These are phyloP conservation scores for Chrysosporium queenslandicum DNA, from an alignment of 2,329 filamentous ascomycete genomes.

Conservation along the genomic window DNA sequence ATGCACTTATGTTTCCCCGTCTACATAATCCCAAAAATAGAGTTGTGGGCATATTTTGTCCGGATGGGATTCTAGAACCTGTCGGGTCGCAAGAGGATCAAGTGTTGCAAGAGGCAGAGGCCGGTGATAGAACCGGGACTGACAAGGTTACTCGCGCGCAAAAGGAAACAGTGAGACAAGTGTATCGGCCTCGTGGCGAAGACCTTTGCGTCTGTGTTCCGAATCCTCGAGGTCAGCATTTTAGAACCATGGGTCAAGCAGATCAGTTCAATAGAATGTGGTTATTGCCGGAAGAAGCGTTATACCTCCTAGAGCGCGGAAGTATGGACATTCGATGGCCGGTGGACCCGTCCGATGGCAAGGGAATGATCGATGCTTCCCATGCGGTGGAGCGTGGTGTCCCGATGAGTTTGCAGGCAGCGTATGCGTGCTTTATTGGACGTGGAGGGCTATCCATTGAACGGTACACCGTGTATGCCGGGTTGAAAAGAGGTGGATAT, in stretches of 20 bases:
- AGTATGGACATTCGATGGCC: slow-evolving; percentile 84
- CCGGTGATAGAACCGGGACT: slow-evolving; percentile 1
- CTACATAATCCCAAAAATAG: slow-evolving; percentile 59
- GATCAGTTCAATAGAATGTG: slow-evolving; percentile 59
- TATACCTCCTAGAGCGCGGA: slow-evolving; percentile 81
- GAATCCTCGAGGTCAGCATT: slow-evolving; percentile 60
- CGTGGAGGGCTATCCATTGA: slow-evolving; percentile 57
- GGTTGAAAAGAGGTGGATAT: slow-evolving; percentile 74
- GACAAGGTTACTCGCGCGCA: not conserved
- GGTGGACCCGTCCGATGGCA: slow-evolving; percentile 23
- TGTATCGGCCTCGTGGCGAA: slow-evolving; percentile 15
- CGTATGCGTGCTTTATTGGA: slow-evolving; percentile 75
- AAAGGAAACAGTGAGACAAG: slow-evolving; percentile 8
- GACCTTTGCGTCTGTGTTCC: slow-evolving; percentile 54
- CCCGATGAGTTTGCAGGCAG: slow-evolving; percentile 84
- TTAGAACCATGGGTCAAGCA: slow-evolving; percentile 64
- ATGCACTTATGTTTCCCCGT: slow-evolving; percentile 68
- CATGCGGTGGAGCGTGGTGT: slow-evolving; percentile 40
- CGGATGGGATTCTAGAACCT: slow-evolving; percentile 40
- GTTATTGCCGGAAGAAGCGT: slow-evolving; percentile 82
- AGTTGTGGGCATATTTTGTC: slow-evolving; percentile 63
- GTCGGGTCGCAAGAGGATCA: not conserved
- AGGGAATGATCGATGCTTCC: slow-evolving; percentile 41
- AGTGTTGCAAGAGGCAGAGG: slow-evolving; percentile 1
- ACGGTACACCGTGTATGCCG: slow-evolving; percentile 78